Evolutionary conservation across 2,329 filamentous ascomycete species (phyloP), one percentile per base, ranked within the genome.

Genomic region (Fusarium transvaalense): DNA sequence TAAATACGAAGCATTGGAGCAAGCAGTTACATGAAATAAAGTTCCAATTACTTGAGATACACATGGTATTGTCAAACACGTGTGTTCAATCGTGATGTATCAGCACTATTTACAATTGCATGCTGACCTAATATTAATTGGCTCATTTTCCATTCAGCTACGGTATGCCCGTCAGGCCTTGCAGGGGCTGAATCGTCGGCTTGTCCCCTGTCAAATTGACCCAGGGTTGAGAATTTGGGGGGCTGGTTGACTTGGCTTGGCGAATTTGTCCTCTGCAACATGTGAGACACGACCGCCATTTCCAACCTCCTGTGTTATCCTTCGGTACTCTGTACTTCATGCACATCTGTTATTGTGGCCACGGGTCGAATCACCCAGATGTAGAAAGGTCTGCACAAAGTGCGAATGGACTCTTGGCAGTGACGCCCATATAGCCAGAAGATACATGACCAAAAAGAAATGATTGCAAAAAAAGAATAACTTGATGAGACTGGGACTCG

Each of bases 401-500:
- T 32, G n/a, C 3, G 31, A 34, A 6, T 15, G 31, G 9, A 7
- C 3, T 14, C 15, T 14, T 3, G 5, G 23, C 10, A 8, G 17
- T 10, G n/a, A 27, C 12, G 17, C 14, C 3, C 3, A 2, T n/a
- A 4, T 7, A 43, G 19, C 15, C 19, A n/a, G 6, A 39, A 5
- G 12, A 39, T 39, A 29, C 6, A 3, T 29, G 6, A 12, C 29
- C 19, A 2, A 25, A 45, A 19, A 35, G 4, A 29, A 25, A 42
- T n/a, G 25, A 5, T 8, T 2, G 3, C 3, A 47, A 64, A 64
- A 64, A 64, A 4, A 17, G 27, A 3, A 47, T 0, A 15, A 3
- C 5, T 13, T 64, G 61, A 64, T 64, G 61, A 64, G 61, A 64
- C 61, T 64, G 61, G 60, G 61, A 64, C 61, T 64, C 61, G 61